Evolutionary conservation across 1,284 basidiomycete species (phyloP), one percentile per base, ranked within the genome.

Genomic region (Tilletia caries): DNA sequence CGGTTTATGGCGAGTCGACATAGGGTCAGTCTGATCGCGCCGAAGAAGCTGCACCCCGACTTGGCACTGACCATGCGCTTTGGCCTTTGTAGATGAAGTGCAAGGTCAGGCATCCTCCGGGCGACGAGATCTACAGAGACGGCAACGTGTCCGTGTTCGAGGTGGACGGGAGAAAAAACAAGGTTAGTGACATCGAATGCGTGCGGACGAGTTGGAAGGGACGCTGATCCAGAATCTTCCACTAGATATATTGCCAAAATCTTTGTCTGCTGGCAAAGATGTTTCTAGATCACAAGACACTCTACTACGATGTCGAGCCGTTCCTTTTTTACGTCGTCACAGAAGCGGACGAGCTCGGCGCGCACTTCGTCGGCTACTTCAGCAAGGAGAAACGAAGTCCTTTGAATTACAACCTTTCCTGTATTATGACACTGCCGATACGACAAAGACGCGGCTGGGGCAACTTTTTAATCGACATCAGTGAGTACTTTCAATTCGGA

Each of bases 281-380:
- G 93, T 99, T 98, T 84, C 89, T 99, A 75, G 95, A 98, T 82
- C 95, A 98, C 86, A 99, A 99, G 85, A 98, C 95, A 25, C 89
- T 99, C 54, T 98, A 98, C 85, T 98, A 99, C 85, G 96, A 99
- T 84, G 96, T 98, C 71, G 96, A 98, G 84, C 96, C 96, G 0
- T 99, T 99, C 85, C 86, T 99, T 37, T 99, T 98, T 85, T 99
- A 99, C 84, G 92, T 98, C 78, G 93, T 97, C 86, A 92, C 95
- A 2, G 92, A 97, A 83, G 87, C 89, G 69, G 92, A 97, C 85
- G 92, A 93, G 64, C 85, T 88, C 52, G 96, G 95, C 5, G 91
- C 93, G 32, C 91, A 92, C 64, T 98, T 98, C 81, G 92, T 99
- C 64, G 96, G 96, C 13, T 99, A 99, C 84, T 99, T 98, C 83